These are phyloP conservation scores for Kurtzmaniella natalensis DNA, from an alignment of 1,139 yeast species.

Conservation along the genomic window DNA sequence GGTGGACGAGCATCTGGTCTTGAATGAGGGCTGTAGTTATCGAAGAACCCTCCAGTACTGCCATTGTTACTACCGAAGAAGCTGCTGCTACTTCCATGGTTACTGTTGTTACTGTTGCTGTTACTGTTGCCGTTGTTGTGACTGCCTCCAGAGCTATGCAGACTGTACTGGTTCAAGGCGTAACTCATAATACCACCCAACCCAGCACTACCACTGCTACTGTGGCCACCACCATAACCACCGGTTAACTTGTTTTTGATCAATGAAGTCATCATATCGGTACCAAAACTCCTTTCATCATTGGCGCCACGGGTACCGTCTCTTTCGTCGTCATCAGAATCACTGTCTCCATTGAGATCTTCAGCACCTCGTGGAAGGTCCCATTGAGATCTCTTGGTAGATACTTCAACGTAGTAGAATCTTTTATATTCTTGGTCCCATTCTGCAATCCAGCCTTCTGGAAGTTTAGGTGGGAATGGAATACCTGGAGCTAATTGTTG, in stretches of 20 bases:
- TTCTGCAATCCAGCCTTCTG: conserved; percentile 26
- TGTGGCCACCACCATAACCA: conserved; percentile 8
- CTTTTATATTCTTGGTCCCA: conserved; percentile 25
- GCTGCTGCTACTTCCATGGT: not conserved
- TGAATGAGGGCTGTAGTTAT: conserved; percentile 7
- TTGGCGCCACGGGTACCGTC: not conserved
- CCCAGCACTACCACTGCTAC: not conserved
- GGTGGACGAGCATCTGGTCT: not conserved
- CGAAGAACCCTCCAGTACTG: conserved; percentile 6
- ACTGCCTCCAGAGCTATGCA: not conserved
- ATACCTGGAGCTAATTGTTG: conserved; percentile 1
- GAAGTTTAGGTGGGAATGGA: conserved; percentile 14
- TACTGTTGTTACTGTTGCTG: conserved; percentile 3
- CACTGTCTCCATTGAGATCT: not conserved
- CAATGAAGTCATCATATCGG: conserved; percentile 1
- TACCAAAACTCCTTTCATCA: conserved; percentile 4
- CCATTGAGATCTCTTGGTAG: conserved; percentile 24
- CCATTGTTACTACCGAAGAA: not conserved
- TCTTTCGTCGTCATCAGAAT: not conserved
- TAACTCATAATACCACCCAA: conserved; percentile 3
- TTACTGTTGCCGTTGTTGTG: conserved; percentile 4
- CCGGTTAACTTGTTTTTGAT: conserved; percentile 6
- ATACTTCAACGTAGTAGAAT: conserved; percentile 20
- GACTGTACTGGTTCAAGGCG: conserved; percentile 3
- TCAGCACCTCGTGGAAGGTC: conserved; percentile 6